These are phyloP conservation scores for Kwoniella sp. DNA, from an alignment of 768 basidiomycete genomes.

Conservation along the genomic window DNA sequence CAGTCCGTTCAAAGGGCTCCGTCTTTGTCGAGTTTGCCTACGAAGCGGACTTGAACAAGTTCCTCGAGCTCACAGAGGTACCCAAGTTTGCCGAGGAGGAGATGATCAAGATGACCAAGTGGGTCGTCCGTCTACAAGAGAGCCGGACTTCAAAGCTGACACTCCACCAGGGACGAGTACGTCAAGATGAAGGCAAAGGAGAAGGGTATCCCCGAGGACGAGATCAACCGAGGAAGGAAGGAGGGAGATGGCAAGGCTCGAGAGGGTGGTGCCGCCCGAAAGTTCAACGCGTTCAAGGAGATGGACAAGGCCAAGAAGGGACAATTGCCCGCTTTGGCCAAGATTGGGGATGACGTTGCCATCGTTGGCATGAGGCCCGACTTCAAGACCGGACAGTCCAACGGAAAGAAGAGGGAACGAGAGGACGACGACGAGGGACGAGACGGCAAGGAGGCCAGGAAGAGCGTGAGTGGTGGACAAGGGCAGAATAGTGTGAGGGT, in stretches of 20 bases:
- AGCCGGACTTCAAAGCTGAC: neutral
- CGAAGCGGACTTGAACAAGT: conserved; percentile 63
- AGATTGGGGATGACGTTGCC: conserved; percentile 25
- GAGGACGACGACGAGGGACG: conserved; percentile 39
- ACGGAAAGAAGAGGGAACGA: conserved; percentile 23
- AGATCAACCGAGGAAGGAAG: conserved; percentile 15
- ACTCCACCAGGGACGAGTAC: conserved; percentile 63
- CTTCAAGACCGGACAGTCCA: conserved; percentile 16
- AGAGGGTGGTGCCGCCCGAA: conserved; percentile 8
- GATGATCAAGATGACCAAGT: conserved; percentile 85
- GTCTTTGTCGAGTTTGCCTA: conserved; percentile 88
- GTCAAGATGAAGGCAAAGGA: conserved; percentile 95
- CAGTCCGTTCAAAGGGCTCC: conserved; percentile 63
- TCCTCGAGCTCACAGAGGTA: conserved; percentile 75
- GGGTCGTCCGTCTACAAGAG: conserved; percentile 31
- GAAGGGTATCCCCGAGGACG: conserved; percentile 62
- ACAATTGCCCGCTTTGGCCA: conserved; percentile 27
- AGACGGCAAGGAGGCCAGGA: conserved; percentile 24
- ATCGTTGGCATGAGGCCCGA: conserved; percentile 26
- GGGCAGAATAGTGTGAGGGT: too few relatives aligned
- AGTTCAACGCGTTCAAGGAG: conserved; percentile 51
- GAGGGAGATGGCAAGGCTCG: neutral
- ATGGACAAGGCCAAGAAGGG: conserved; percentile 44
- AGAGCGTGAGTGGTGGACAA: too few relatives aligned
- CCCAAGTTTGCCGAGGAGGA: conserved; percentile 68